phyloP scores from a whole-genome alignment of 148 eudicot genomes.

The Agrostemma githago region DNA sequence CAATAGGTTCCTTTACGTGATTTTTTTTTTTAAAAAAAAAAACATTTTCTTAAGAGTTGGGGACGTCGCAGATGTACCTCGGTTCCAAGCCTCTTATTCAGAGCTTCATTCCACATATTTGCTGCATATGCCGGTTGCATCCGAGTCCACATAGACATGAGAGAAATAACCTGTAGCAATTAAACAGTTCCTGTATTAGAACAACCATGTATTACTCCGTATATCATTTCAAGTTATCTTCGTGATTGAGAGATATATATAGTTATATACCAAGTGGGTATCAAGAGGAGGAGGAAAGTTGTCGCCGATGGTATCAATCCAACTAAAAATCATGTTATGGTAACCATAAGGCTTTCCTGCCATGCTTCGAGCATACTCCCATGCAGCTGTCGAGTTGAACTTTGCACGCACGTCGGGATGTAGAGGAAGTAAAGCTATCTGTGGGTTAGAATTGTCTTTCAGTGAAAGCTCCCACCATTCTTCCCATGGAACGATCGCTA shows the following conservation, averaged over 20 bases:
- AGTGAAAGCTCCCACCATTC: conserved; percentile 97
- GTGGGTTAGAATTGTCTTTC: conserved; percentile 87
- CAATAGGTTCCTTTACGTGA: too few species aligned
- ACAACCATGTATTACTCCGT: too few species aligned
- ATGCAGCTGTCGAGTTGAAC: conserved; percentile 84
- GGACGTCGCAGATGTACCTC: conserved; percentile 46
- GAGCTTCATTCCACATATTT: conserved; percentile 99
- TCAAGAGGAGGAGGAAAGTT: conserved; percentile 98
- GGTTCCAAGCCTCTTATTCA: conserved; percentile 93
- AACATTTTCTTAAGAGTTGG: too few species aligned
- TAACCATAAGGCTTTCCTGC: conserved; percentile 98
- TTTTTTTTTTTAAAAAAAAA: too few species aligned
- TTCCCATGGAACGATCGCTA: conserved; percentile 86
- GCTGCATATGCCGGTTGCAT: conserved; percentile 98
- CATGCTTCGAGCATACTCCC: conserved; percentile 97
- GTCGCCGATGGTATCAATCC: conserved; percentile 94
- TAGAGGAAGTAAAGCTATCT: conserved; percentile 81
- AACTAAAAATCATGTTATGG: conserved; percentile 99
- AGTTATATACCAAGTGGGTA: conserved; percentile 95
- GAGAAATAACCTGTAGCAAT: conserved; percentile 77
- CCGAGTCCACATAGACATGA: conserved; percentile 99
- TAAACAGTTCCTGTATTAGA: too few species aligned
- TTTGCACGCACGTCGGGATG: conserved; percentile 84
- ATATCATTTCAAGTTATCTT: not conserved
- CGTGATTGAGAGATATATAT: not conserved